phyloP scores from a whole-genome alignment of 2,329 filamentous ascomycete species.

The Metarhizium humberi region DNA sequence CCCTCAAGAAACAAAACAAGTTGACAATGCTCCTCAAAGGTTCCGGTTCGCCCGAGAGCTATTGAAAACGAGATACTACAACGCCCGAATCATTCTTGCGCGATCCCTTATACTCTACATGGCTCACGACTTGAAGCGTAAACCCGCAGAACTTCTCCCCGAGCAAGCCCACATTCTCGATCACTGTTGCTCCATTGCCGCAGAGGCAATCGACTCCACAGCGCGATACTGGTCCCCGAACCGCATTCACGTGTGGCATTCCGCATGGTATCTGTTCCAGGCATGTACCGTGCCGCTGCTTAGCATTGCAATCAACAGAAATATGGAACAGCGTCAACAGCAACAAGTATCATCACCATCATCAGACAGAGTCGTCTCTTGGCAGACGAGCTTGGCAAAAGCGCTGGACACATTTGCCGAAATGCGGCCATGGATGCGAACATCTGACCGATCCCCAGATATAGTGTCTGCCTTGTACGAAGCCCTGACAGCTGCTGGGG shows the following conservation, averaged over 20 bases:
- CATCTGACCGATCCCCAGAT: slow-evolving; percentile 16
- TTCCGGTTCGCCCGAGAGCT: too few relatives aligned
- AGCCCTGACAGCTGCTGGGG: not conserved
- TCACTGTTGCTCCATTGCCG: too few relatives aligned
- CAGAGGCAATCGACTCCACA: too few relatives aligned
- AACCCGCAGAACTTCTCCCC: too few relatives aligned
- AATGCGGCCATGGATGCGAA: slow-evolving; percentile 13
- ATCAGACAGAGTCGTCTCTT: slow-evolving; percentile 8
- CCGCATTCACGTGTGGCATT: slow-evolving; percentile 22
- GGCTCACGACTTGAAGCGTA: too few relatives aligned
- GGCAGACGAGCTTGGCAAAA: slow-evolving; percentile 13
- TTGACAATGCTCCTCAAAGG: too few relatives aligned
- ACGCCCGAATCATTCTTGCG: too few relatives aligned
- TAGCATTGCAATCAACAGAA: slow-evolving; percentile 17
- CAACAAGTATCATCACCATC: slow-evolving; percentile 4
- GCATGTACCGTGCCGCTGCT: slow-evolving; percentile 19
- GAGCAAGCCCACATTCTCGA: too few relatives aligned
- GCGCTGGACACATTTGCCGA: slow-evolving; percentile 16
- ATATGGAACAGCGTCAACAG: slow-evolving; percentile 5
- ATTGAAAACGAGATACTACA: too few relatives aligned
- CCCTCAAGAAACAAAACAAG: too few relatives aligned
- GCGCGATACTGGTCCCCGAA: slow-evolving; percentile 21
- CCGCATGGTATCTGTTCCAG: slow-evolving; percentile 23
- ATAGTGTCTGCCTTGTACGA: slow-evolving; percentile 18
- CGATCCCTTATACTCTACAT: too few relatives aligned